Conservation (phyloP, 805 yeast genomes). For the Myxozyma lipomycoides region DNA sequence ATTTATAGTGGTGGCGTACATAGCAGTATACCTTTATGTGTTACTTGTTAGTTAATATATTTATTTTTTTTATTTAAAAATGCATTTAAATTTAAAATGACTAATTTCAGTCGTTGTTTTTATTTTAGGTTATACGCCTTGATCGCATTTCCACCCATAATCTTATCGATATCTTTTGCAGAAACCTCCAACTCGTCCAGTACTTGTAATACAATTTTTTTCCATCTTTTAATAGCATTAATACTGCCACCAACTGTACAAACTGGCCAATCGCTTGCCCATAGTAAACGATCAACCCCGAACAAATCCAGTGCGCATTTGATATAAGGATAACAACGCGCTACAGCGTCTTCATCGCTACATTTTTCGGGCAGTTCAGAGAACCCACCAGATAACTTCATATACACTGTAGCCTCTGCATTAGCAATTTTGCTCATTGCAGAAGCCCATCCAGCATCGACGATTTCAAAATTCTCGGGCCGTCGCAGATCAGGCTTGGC, state of each 20-base stretch:
- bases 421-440: conserved; percentile 8
- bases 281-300: conserved; percentile 39
- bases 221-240: conserved; percentile 28
- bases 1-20: too few species aligned
- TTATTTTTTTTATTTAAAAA: background rate
- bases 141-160: background rate
- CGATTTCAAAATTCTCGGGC: conserved; percentile 8
- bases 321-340: conserved; percentile 6
- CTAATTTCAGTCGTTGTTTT: background rate
- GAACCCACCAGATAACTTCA: conserved; percentile 45
- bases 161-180: background rate
- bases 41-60: too few species aligned
- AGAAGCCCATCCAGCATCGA: conserved; percentile 3
- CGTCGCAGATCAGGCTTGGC: conserved; percentile 41
- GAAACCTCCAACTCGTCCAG: background rate
- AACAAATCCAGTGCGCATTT: conserved; percentile 34
- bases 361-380: conserved; percentile 37
- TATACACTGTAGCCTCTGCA: conserved; percentile 29
- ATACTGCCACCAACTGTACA: conserved; percentile 32
- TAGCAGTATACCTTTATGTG: too few species aligned
- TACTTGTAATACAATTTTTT: background rate
- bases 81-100: background rate
- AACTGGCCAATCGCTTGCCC: conserved; percentile 50
- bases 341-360: background rate
- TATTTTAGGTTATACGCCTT: background rate